These are phyloP conservation scores for Prunella vulgaris DNA, from an alignment of 257 asterid species.

Conservation along the genomic window DNA sequence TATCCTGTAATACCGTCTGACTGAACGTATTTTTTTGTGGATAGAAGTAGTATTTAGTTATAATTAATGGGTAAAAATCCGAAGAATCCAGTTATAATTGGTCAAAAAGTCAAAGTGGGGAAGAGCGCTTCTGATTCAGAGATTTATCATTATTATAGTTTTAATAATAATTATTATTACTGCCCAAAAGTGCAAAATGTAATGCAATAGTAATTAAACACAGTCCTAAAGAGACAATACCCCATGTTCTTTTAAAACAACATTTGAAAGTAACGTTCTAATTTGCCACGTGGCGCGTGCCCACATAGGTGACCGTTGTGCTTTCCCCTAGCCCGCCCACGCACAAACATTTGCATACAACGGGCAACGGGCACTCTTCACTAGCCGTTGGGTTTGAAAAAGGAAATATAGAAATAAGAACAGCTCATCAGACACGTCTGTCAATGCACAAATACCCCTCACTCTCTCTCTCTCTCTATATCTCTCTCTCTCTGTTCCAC, in stretches of 20 bases:
- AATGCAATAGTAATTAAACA: not conserved
- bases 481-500: conserved; percentile 7
- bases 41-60: too few relatives aligned
- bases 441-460: conserved; percentile 44
- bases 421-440: not conserved
- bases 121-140: conserved; percentile 9
- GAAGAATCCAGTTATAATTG: not conserved
- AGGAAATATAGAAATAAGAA: too few relatives aligned
- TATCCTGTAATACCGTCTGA: too few relatives aligned
- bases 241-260: conserved; percentile 5
- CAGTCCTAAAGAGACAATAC: conserved; percentile 2
- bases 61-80: not conserved
- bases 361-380: conserved; percentile 35
- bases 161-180: not conserved
- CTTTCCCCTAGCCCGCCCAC: conserved; percentile 14
- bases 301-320: conserved; percentile 67
- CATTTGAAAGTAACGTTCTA: conserved; percentile 59
- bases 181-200: conserved; percentile 4
- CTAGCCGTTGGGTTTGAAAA: conserved; percentile 96
- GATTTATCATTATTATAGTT: not conserved
- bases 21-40: too few relatives aligned
- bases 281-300: conserved; percentile 40
- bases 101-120: conserved; percentile 10
- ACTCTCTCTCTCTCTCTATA: not conserved
- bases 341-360: conserved; percentile 21